phyloP scores from a whole-genome alignment of 805 yeast species.

The Candida quercuum region DNA sequence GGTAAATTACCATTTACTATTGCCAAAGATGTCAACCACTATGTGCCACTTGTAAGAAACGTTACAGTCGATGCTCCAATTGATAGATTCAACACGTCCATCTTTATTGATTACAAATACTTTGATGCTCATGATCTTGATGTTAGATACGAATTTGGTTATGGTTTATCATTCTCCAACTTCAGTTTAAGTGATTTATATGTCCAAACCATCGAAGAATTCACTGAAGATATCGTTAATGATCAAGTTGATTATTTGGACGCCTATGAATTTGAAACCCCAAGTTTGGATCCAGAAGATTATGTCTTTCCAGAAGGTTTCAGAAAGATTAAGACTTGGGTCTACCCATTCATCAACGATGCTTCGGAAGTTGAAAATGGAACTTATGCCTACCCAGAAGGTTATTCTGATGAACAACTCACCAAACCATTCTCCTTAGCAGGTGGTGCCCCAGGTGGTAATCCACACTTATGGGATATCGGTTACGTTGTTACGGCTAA shows the following conservation, averaged over 20 bases:
- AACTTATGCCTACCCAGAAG: slow-evolving; percentile 26
- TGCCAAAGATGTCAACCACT: slow-evolving; percentile 40
- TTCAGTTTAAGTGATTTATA: slow-evolving; percentile 27
- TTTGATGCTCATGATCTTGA: slow-evolving; percentile 46
- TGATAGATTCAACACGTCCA: slow-evolving; percentile 22
- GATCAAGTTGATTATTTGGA: slow-evolving; percentile 39
- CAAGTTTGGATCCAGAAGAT: slow-evolving; percentile 43
- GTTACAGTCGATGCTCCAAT: slow-evolving; percentile 24
- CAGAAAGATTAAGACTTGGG: slow-evolving; percentile 40
- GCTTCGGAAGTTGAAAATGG: slow-evolving; percentile 11
- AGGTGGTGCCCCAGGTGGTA: slow-evolving; percentile 50
- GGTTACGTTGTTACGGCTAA: slow-evolving; percentile 38
- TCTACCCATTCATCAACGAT: slow-evolving; percentile 41
- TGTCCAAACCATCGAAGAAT: slow-evolving; percentile 32
- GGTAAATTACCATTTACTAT: slow-evolving; percentile 57
- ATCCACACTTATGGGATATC: slow-evolving; percentile 50
- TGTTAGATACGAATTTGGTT: slow-evolving; percentile 56
- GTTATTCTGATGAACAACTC: slow-evolving; percentile 22
- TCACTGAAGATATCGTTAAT: slow-evolving; percentile 30
- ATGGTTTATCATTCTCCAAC: slow-evolving; percentile 49
- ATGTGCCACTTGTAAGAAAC: slow-evolving; percentile 37
- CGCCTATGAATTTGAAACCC: slow-evolving; percentile 30
- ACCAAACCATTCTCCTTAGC: slow-evolving; percentile 19
- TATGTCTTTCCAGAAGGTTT: slow-evolving; percentile 44
- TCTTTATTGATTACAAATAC: slow-evolving; percentile 49